A percentile compares a stretch with the other conserved stretches of the same genome.
Conservation (phyloP, 768 basidiomycete genomes). For the Termitomyces sp. region DNA sequence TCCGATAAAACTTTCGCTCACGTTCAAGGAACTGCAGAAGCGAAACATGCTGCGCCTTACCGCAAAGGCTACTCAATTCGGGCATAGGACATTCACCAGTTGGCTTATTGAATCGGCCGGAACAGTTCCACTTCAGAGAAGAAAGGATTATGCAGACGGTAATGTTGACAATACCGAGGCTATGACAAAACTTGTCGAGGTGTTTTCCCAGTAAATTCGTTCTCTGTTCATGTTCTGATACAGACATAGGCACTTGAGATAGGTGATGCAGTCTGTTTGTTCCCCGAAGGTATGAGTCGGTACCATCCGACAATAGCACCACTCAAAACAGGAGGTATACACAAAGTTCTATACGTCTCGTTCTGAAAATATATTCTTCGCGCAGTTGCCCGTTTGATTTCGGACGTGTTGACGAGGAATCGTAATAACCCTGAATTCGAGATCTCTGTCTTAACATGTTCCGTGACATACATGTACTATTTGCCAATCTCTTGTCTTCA, state of each 20-base stretch:
- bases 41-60: slow-evolving; percentile 82
- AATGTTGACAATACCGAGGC: slow-evolving; percentile 61
- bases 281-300: slow-evolving; percentile 84
- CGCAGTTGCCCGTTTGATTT: slow-evolving; percentile 75
- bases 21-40: slow-evolving; percentile 35
- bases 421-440: slow-evolving; percentile 66
- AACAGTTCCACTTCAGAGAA: slow-evolving; percentile 77
- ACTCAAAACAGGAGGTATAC: slow-evolving; percentile 76
- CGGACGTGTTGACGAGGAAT: slow-evolving; percentile 72
- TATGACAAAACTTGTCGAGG: slow-evolving; percentile 70
- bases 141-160: slow-evolving; percentile 61
- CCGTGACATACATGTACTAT: slow-evolving; percentile 75
- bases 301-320: slow-evolving; percentile 88
- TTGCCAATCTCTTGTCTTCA: neutral
- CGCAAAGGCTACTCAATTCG: slow-evolving; percentile 86
- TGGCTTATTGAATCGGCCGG: slow-evolving; percentile 91
- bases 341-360: slow-evolving; percentile 11
- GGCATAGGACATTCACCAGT: slow-evolving; percentile 77
- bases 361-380: neutral
- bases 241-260: slow-evolving; percentile 61
- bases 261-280: slow-evolving; percentile 79
- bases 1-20: neutral
- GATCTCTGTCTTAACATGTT: slow-evolving; percentile 71
- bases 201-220: slow-evolving; percentile 20
- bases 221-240: neutral